A percentile compares a stretch with the other conserved stretches of the same genome.
Evolutionary conservation across 129 eudicot species (phyloP).

Genomic region (Silybum marianum): DNA sequence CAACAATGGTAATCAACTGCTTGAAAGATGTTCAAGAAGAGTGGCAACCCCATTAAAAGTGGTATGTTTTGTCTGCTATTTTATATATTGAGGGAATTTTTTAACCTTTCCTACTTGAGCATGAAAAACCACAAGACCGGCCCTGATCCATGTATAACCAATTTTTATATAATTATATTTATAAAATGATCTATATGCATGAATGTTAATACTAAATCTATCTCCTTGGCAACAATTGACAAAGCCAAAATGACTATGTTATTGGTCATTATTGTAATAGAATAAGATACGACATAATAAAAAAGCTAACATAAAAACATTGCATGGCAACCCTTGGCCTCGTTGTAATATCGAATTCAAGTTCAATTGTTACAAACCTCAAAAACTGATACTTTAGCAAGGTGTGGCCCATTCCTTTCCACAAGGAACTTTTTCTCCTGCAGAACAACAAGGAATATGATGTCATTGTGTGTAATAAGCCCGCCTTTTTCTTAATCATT

Average conservation of each 20-base stretch:
- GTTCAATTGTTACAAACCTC: conserved; percentile 57
- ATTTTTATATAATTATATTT: too few species aligned
- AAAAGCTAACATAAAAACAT: not conserved
- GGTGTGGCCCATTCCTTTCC: conserved; percentile 82
- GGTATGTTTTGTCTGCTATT: too few species aligned
- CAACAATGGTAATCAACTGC: conserved; percentile 30
- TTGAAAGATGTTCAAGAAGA: conserved; percentile 44
- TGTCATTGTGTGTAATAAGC: conserved; percentile 9
- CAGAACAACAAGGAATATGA: conserved; percentile 24
- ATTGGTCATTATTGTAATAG: not conserved
- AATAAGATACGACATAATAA: not conserved
- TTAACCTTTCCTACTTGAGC: not conserved
- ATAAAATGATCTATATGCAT: not conserved
- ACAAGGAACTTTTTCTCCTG: conserved; percentile 90
- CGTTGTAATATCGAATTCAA: not conserved
- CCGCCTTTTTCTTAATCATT: not conserved
- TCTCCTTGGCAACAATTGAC: not conserved
- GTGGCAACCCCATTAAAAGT: conserved; percentile 30
- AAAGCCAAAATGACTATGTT: not conserved
- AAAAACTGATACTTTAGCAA: conserved; percentile 77
- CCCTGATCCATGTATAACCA: not conserved
- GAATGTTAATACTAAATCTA: not conserved
- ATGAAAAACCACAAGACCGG: not conserved
- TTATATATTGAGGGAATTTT: too few species aligned
- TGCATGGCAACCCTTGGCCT: not conserved